Evolutionary conservation across 106 monocot genomes (phyloP).

Genomic region (Xerophyta viscosa): DNA sequence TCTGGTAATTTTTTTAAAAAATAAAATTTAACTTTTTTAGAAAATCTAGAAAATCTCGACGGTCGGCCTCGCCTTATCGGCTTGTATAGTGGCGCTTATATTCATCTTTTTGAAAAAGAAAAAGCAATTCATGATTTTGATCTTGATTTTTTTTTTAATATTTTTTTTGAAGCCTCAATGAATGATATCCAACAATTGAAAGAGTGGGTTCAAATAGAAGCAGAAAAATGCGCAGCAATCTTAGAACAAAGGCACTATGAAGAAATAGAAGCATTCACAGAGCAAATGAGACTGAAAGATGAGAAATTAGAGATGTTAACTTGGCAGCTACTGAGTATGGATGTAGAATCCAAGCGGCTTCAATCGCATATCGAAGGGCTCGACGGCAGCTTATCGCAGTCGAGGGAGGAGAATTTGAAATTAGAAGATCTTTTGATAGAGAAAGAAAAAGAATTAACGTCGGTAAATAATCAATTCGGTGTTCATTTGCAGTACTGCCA

Average conservation of each 20-base stretch:
- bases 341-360: slow-evolving; percentile 57
- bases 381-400: slow-evolving; percentile 27
- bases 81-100: too few relatives aligned
- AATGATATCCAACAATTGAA: slow-evolving; percentile 39
- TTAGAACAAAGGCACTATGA: slow-evolving; percentile 45
- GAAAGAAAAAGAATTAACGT: slow-evolving; percentile 44
- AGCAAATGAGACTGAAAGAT: slow-evolving; percentile 74
- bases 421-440: slow-evolving; percentile 37
- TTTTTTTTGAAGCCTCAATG: slow-evolving; percentile 8
- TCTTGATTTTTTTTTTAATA: neutral
- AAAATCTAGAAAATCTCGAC: too few relatives aligned
- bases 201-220: slow-evolving; percentile 59
- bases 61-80: too few relatives aligned
- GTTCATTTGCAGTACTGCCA: slow-evolving; percentile 18
- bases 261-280: slow-evolving; percentile 80
- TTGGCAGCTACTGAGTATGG: slow-evolving; percentile 54
- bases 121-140: neutral
- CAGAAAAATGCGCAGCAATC: slow-evolving; percentile 34
- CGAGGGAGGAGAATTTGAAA: slow-evolving; percentile 43
- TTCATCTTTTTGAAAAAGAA: too few relatives aligned
- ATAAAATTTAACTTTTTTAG: too few relatives aligned
- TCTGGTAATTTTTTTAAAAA: too few relatives aligned
- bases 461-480: slow-evolving; percentile 31
- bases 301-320: slow-evolving; percentile 62
- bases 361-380: slow-evolving; percentile 55